Base-by-base conservation (phyloP, 2,329 filamentous ascomycete genomes). In the Sporothrix schenckii region DNA sequence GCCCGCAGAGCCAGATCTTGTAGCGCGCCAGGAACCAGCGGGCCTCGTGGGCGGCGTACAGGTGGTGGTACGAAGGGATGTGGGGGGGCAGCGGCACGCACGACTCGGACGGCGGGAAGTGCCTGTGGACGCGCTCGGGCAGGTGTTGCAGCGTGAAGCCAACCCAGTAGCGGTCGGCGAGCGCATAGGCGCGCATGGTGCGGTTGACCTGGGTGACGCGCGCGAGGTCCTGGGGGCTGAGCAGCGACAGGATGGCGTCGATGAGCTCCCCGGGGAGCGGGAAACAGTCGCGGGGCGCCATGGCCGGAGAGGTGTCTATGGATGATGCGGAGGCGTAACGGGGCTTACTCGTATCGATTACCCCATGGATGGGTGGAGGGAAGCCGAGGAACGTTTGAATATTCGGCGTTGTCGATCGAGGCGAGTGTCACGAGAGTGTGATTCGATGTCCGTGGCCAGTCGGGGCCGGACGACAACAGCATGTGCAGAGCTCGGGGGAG, bases 1-100 rank as follows among this genome's bases (percentile, higher is more conserved):
- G 85, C 78, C 97, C 92, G 71, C 88, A 87, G 76, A 97, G 94
- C 94, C 94, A 97, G 73, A 97, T 83, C 79, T 92, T 94, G 77
- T 92, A 84, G 67, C 87, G 88, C 0, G 92, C 85, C 0, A 97
- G 83, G 76, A 97, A 97, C 94, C 94, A 97, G 75, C 90, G 88
- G 0, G 91, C 90, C 73, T 95, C 86, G 77, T 95, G 91, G 24
- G 89, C 85, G 54, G 85, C 81, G 78, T 91, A 97, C 2, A 97
- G 86, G 34, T 91, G 85, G 70, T 87, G 87, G 79, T 89, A 97
- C 30, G 85, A 89, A 2, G 80, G 30, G 84, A 89, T 2, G 80
- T 75, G 75, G 86, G 89, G 7, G 90, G 89, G 7, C 83, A 84
- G 52, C 19, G 50, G 47, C 0, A 89, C 83, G 0, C 84, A 83